Base-by-base conservation (phyloP, 805 yeast species). In the Yarrowia porcina region DNA sequence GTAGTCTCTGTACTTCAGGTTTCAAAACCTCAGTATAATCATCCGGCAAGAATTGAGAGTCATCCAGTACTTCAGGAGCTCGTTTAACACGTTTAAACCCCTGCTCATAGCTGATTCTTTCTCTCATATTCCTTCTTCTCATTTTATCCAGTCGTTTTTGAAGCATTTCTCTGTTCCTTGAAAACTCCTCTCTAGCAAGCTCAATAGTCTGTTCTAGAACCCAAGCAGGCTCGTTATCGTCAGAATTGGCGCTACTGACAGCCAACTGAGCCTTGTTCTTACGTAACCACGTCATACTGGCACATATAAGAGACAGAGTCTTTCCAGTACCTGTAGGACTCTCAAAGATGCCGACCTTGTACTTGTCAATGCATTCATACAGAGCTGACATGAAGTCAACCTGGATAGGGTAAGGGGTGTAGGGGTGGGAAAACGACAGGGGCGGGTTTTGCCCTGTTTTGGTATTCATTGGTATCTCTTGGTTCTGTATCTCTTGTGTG, bases 261-360 rank as follows among this genome's bases (percentile, higher is more conserved):
- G 41, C 59, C 30, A 50, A 20, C 10, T 18, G 45, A 18, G 63
- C 61, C 65, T 82, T 82, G 66, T 80, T 73, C 20, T 82, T 78
- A 63, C 93, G 73, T 33, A 92, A 76, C 96, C 97, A 92, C 0
- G 92, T 83, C 82, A 92, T 80, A 0, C 93, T 78, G 0, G 96
- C 83, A 71, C 97, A 93, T 3, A 93, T 88, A 49, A 92, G 74
- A 0, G 97, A 90, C 2, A 93, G 76, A 0, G 97, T 91, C 73
- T 92, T 92, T 2, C 98, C 97, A 1, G 73, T 66, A 7, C 98
- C 98, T 0, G 98, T 92, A 0, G 98, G 98, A 64, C 94, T 87
- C 71, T 92, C 97, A 69, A 92, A 86, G 1, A 92, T 78, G 0
- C 96, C 96, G 1, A 92, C 77, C 70, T 88, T 89, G 68, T 78